These are phyloP conservation scores for Podaxis sp. DNA, from an alignment of 768 basidiomycete genomes.

Conservation along the genomic window DNA sequence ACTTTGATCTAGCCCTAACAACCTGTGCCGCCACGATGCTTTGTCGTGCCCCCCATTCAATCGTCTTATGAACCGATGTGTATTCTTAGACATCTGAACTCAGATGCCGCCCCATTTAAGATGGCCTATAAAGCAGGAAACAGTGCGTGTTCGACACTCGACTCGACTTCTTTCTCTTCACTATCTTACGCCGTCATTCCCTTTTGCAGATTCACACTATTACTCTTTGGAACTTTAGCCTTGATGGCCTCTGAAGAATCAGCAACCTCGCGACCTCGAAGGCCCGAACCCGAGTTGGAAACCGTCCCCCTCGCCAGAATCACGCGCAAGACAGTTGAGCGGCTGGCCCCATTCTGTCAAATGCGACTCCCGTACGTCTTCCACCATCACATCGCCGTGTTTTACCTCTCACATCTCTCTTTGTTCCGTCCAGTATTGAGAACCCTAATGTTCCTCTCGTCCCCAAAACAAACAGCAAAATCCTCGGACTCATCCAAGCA, in stretches of 20 bases:
- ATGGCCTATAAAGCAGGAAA: constrained; percentile 7
- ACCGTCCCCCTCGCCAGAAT: constrained; percentile 8
- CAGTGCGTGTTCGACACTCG: not conserved
- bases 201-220: not conserved
- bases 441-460: constrained; percentile 17
- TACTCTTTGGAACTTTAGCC: not conserved
- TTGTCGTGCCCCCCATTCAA: not conserved
- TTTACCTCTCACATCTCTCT: not conserved
- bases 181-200: not conserved
- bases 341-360: constrained; percentile 17
- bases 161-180: not conserved
- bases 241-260: not conserved
- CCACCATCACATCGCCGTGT: not conserved
- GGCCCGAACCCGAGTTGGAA: constrained; percentile 10
- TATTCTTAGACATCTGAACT: not conserved
- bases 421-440: not conserved
- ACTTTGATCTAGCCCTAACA: not conserved
- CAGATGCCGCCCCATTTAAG: not conserved
- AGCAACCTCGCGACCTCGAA: not conserved
- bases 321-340: constrained; percentile 12
- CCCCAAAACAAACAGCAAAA: constrained; percentile 27
- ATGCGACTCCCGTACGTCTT: constrained; percentile 12
- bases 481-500: constrained; percentile 23
- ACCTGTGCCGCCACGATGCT: constrained; percentile 9
- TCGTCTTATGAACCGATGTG: constrained; percentile 1